Percentiles rank a stretch among this genome's conserved stretches.
These are phyloP conservation scores for Pistacia atlantica DNA, from an alignment of 345 rosid species.

Conservation along the genomic window DNA sequence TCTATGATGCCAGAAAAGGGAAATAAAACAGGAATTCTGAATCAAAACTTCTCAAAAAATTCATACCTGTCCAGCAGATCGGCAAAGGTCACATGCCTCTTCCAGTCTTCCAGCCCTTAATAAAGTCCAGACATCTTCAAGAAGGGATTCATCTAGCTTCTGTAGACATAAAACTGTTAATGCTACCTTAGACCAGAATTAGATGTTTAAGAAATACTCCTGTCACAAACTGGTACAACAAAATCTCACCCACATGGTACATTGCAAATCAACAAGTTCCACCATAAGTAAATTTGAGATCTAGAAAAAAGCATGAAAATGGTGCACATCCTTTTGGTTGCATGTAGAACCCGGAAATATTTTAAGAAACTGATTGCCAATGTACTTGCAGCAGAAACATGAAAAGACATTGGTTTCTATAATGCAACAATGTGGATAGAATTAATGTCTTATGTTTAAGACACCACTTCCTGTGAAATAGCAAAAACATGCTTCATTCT, in stretches of 20 bases:
- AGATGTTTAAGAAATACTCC: background rate
- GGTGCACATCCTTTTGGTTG: background rate
- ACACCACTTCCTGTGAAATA: background rate
- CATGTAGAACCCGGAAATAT: background rate
- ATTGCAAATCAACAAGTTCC: background rate
- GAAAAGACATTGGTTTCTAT: background rate
- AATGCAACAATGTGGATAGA: too few species aligned
- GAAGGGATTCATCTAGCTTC: conserved; percentile 96
- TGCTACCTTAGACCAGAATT: conserved; percentile 9
- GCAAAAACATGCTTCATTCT: background rate
- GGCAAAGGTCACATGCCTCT: conserved; percentile 94
- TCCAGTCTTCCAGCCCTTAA: conserved; percentile 92
- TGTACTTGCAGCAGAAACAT: background rate
- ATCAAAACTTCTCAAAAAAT: conserved; percentile 13
- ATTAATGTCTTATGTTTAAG: background rate
- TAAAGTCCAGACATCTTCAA: conserved; percentile 96
- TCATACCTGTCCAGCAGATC: conserved; percentile 93
- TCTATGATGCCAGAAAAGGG: conserved; percentile 8
- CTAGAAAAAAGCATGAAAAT: background rate
- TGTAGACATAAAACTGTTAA: conserved; percentile 33
- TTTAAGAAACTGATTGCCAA: background rate
- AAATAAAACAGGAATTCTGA: background rate
- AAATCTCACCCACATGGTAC: background rate
- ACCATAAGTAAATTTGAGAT: background rate
- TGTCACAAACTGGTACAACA: background rate